Evolutionary conservation across 331 rosid genomes (phyloP), one percentile per base, ranked within the genome.

Genomic region (Phaseolus coccineus): DNA sequence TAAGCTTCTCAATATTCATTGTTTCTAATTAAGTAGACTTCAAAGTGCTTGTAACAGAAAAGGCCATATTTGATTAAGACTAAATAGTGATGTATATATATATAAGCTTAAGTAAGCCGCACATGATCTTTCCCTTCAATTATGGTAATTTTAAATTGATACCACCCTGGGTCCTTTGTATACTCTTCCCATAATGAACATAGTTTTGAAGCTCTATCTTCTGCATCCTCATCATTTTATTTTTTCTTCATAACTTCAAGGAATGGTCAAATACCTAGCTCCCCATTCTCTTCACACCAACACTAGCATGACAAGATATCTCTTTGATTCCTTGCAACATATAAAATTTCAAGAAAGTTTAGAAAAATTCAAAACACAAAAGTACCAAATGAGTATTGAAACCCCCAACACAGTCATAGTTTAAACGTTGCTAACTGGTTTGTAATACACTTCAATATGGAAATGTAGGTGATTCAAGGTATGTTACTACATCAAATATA

Each of bases 91-190:
- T 56, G 58, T 50, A 19, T 33, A 79, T 56, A 63, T 50, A 19
- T 33, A 79, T 47, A 83, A 66, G 51, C 62, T 50, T 39, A 58
- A 50, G 75, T 77, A 84, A 76, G 55, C 71, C 74, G 77, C 14
- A 94, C 99, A 97, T 91, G 78, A 50, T 82, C 75, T 57, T 84
- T 82, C 81, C 88, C 98, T 2, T 85, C 83, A 24, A 87, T 81
- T 8, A 13, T 9, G 59, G 71, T 79, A 79, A 91, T 73, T 86
- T 84, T 93, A 75, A 91, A 89, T 42, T 98, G 99, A 87, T 96
- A 98, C 99, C 99, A 96, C 30, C 85, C 96, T 8, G 98, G 95
- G 80, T 96, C 98, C 88, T 83, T 93, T 5, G 93, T 87, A 87
- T 91, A 87, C 85, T 96, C 99, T 39, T 85, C 91, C 99, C 99